These are phyloP conservation scores for Fraxinus anomala DNA, from an alignment of 257 asterid genomes.

Conservation along the genomic window DNA sequence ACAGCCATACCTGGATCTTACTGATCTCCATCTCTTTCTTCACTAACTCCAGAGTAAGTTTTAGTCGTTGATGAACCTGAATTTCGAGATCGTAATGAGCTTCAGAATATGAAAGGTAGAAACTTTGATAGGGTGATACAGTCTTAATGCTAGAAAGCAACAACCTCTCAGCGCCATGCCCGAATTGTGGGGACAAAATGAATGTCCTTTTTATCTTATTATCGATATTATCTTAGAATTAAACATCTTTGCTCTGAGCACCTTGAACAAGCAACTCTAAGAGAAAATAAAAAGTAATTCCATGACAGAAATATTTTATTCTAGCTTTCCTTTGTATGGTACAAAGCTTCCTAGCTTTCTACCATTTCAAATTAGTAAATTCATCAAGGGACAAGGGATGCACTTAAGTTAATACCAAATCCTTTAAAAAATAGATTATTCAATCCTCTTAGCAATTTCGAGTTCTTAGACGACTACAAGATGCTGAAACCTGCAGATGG, in stretches of 20 bases:
- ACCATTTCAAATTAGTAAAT: conserved; percentile 17
- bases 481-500: background rate
- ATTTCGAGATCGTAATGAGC: conserved; percentile 18
- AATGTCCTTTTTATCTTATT: background rate
- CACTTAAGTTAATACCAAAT: conserved; percentile 4
- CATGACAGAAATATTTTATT: conserved; percentile 1
- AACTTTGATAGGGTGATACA: conserved; percentile 1
- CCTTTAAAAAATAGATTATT: background rate
- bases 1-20: conserved; percentile 76
- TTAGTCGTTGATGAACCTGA: conserved; percentile 84
- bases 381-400: conserved; percentile 19
- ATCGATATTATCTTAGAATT: background rate
- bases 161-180: background rate
- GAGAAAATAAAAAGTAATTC: conserved; percentile 2
- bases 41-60: conserved; percentile 83
- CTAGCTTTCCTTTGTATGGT: conserved; percentile 2
- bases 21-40: conserved; percentile 99
- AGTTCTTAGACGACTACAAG: background rate
- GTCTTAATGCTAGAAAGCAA: background rate
- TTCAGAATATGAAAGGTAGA: conserved; percentile 18
- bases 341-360: conserved; percentile 9
- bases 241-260: conserved; percentile 3
- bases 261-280: conserved; percentile 14
- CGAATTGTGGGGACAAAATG: conserved; percentile 5
- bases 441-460: conserved; percentile 1